phyloP scores from a whole-genome alignment of 805 yeast species.

The Kuraishia cidri region DNA sequence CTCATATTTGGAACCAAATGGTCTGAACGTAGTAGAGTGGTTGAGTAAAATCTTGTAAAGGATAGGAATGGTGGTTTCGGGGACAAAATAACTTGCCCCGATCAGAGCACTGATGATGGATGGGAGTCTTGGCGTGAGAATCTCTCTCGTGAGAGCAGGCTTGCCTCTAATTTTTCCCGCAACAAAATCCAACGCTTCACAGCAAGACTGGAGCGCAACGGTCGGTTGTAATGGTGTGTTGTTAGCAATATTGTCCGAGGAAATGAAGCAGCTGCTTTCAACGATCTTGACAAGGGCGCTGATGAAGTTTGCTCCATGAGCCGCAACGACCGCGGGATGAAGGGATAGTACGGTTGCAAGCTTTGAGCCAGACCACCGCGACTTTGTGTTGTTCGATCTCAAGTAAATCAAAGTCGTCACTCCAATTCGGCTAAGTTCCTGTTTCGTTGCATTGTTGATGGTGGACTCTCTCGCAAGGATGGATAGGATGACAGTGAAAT shows the following conservation, averaged over 20 bases:
- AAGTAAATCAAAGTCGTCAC: conserved; percentile 33
- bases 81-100: conserved; percentile 29
- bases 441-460: conserved; percentile 32
- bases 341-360: conserved; percentile 31
- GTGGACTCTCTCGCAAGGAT: conserved; percentile 16
- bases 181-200: conserved; percentile 30
- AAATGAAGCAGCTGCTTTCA: conserved; percentile 24
- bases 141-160: conserved; percentile 76
- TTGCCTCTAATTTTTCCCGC: conserved; percentile 59
- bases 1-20: conserved; percentile 59
- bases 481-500: conserved; percentile 12
- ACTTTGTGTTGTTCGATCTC: conserved; percentile 30
- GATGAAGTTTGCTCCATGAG: conserved; percentile 29
- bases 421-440: conserved; percentile 41
- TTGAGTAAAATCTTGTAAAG: conserved; percentile 34
- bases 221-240: conserved; percentile 7
- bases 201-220: conserved; percentile 21
- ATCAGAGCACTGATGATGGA: conserved; percentile 47
- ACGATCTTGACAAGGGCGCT: conserved; percentile 30
- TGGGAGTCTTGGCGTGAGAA: conserved; percentile 72
- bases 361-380: conserved; percentile 55
- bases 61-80: conserved; percentile 26
- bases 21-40: conserved; percentile 77
- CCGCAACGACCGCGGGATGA: conserved; percentile 26
- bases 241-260: conserved; percentile 12